Conservation (phyloP, 768 basidiomycete genomes). For the Lentinus brumalis region DNA sequence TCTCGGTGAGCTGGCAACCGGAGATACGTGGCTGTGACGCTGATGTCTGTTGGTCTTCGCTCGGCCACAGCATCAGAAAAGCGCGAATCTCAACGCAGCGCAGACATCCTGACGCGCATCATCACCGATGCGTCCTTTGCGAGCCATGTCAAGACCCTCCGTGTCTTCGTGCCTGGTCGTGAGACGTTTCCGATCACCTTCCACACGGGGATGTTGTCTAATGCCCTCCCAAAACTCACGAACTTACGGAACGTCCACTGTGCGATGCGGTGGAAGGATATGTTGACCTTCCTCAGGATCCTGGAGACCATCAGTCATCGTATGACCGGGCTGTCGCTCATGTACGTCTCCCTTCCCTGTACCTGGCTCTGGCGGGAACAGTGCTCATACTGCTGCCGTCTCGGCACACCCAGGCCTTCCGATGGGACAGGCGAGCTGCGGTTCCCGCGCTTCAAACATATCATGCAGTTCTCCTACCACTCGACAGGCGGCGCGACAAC, state of each 20-base stretch:
- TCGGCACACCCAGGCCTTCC: slow-evolving; percentile 22
- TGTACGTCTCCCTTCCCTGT: slow-evolving; percentile 20
- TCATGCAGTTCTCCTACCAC: slow-evolving; percentile 60
- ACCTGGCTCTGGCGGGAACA: neutral
- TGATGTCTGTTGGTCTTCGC: slow-evolving; percentile 22
- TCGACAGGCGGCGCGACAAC: slow-evolving; percentile 44
- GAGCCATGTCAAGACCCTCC: slow-evolving; percentile 54
- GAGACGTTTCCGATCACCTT: slow-evolving; percentile 57
- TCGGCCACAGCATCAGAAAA: slow-evolving; percentile 43
- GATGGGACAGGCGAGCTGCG: slow-evolving; percentile 32
- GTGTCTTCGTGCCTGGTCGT: slow-evolving; percentile 57
- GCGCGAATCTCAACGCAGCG: slow-evolving; percentile 63
- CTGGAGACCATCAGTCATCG: slow-evolving; percentile 54
- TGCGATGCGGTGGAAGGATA: slow-evolving; percentile 55
- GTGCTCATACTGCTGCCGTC: neutral
- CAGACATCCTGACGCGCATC: slow-evolving; percentile 69
- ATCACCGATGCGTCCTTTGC: slow-evolving; percentile 64
- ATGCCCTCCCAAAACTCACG: slow-evolving; percentile 62
- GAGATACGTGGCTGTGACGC: slow-evolving; percentile 19
- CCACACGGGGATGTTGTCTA: slow-evolving; percentile 71
- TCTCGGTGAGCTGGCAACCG: slow-evolving; percentile 42
- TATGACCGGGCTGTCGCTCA: slow-evolving; percentile 56
- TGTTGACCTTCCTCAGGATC: slow-evolving; percentile 52
- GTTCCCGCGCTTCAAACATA: slow-evolving; percentile 38
- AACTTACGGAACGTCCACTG: slow-evolving; percentile 64